Base-by-base conservation (phyloP, 495 filamentous ascomycete genomes). In the Trichocladium uniseriatum region DNA sequence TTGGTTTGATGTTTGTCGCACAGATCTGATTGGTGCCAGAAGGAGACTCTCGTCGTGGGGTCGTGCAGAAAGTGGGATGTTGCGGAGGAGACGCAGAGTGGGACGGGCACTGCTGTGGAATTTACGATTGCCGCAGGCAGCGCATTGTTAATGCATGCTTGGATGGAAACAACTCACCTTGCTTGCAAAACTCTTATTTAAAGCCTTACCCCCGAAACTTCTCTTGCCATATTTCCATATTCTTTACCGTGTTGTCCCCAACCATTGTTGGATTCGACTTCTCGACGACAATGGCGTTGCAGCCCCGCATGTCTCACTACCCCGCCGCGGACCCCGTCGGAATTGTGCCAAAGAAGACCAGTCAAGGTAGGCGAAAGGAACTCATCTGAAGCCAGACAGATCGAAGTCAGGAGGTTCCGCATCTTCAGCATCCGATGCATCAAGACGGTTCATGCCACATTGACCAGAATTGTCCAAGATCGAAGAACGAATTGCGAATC, bases 31-130 rank as follows among this genome's bases (percentile, higher is more conserved):
- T 42, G 18, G 39, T 11, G 24, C 7, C n/a, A 2, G 24, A 34
- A 29, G 13, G 35, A 38, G 45, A 29, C 35, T 35, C 20, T 16
- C 20, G 16, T 15, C n/a, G 29, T 19, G 45, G 24, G 24, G 4
- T 27, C 24, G 24, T n/a, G n/a, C n/a, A n/a, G n/a, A 43, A 44
- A 20, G 28, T 44, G 42, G 42, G 42, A 44, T 44, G 31, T 32
- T 32, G 7, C 31, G 5, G 31, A 19, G 10, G 18, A 40, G 4
- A 10, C 31, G 31, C 31, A 32, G 31, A 32, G 31, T 32, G 31
- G 42, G 42, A 44, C 16, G 18, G 11, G 20, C 19, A 27, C 14
- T 32, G 42, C 14, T 32, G 42, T 44, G 42, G 42, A 43, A 44
- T 44, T 34, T 27, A 29, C 42, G 2, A 44, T 44, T 19, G n/a